Percentiles rank a stretch among this genome's conserved stretches.
These are phyloP conservation scores for Amanita exitialis DNA, from an alignment of 768 basidiomycete genomes.

Conservation along the genomic window DNA sequence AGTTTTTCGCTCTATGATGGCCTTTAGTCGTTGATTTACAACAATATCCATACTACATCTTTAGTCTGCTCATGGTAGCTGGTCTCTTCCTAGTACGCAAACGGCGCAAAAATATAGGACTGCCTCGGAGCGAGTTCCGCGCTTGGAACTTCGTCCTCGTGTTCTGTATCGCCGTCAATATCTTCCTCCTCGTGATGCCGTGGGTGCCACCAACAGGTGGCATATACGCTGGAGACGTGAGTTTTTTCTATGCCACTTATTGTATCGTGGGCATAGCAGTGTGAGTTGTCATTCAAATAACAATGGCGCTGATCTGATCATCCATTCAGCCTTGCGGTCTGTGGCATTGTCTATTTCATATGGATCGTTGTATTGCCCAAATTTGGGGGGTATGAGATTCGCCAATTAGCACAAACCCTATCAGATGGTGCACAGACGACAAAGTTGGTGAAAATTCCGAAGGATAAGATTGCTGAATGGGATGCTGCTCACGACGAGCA, in stretches of 20 bases:
- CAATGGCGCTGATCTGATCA: not conserved
- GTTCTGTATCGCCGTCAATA: constrained; percentile 26
- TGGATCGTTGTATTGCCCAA: constrained; percentile 33
- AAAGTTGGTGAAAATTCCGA: constrained; percentile 20
- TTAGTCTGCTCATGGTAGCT: constrained; percentile 22
- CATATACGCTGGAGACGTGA: constrained; percentile 28
- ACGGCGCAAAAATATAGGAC: constrained; percentile 20
- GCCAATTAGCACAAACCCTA: constrained; percentile 32
- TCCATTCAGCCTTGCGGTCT: constrained; percentile 18
- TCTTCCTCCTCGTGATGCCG: constrained; percentile 28
- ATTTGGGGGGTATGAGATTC: constrained; percentile 30
- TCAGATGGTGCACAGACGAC: constrained; percentile 24
- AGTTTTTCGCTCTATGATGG: constrained; percentile 1
- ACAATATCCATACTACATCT: constrained; percentile 28
- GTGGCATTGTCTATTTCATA: constrained; percentile 19
- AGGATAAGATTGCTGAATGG: constrained; percentile 21
- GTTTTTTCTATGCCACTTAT: constrained; percentile 33
- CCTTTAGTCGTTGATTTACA: constrained; percentile 24
- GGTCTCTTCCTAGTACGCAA: constrained; percentile 27
- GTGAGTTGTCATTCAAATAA: constrained; percentile 13
- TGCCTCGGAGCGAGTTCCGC: constrained; percentile 22
- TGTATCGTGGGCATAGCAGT: constrained; percentile 27
- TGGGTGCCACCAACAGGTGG: constrained; percentile 31
- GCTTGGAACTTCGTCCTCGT: constrained; percentile 27
- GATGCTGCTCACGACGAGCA: constrained; percentile 25